phyloP scores from a whole-genome alignment of 371 early-diverging fungal species.

The Batrachochytrium dendrobatidis region DNA sequence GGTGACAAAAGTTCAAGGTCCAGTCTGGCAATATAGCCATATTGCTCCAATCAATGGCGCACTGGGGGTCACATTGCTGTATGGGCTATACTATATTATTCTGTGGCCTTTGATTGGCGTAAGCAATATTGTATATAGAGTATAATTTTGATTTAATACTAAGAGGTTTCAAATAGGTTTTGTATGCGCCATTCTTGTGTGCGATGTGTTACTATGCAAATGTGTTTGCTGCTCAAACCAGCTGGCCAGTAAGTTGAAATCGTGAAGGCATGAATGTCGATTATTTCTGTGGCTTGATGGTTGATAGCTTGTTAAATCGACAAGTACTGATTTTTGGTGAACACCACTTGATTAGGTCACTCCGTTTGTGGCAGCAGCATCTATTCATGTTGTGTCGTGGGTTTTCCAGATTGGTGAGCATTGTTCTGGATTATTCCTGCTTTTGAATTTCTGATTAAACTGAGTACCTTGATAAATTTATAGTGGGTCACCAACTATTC shows the following conservation, averaged over 20 bases:
- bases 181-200: not conserved
- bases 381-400: conserved; percentile 69
- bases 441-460: not conserved
- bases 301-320: too few species aligned
- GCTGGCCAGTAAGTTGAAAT: conserved; percentile 8
- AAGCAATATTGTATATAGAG: too few species aligned
- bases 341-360: too few species aligned
- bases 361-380: conserved; percentile 20
- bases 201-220: conserved; percentile 17
- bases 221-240: conserved; percentile 12
- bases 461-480: not conserved
- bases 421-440: not conserved
- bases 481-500: conserved; percentile 68
- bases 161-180: too few species aligned
- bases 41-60: conserved; percentile 42
- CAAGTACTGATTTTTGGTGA: not conserved
- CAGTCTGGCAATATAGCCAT: conserved; percentile 18
- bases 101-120: conserved; percentile 73
- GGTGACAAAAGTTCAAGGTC: not conserved
- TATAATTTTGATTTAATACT: too few species aligned
- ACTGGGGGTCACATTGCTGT: conserved; percentile 47
- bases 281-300: too few species aligned
- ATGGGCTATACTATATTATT: conserved; percentile 63
- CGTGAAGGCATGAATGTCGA: not conserved
- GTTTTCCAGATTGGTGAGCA: conserved; percentile 67